Evolutionary conservation across 495 filamentous ascomycete species (phyloP).

Genomic region (Parathielavia appendiculata): DNA sequence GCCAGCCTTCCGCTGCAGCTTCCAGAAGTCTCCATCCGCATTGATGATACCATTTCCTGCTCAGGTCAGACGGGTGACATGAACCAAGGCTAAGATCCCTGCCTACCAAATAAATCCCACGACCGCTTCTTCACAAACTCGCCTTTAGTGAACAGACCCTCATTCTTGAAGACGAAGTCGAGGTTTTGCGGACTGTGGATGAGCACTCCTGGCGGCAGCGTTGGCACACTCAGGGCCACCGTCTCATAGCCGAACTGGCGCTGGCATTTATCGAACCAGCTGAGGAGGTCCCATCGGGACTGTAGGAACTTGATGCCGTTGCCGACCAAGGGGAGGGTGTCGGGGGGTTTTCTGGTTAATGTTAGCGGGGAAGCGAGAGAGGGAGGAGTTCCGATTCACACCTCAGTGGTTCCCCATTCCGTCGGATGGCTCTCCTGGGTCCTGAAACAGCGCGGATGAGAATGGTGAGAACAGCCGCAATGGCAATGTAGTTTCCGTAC

Average conservation of each 20-base stretch:
- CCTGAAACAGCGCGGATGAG: conserved; percentile 17
- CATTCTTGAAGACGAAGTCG: conserved; percentile 56
- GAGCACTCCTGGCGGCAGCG: conserved; percentile 52
- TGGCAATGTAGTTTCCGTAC: conserved; percentile 17
- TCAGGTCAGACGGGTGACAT: background rate
- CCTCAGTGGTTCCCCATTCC: conserved; percentile 28
- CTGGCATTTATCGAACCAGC: conserved; percentile 56
- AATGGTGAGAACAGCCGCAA: conserved; percentile 16
- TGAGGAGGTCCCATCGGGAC: conserved; percentile 50
- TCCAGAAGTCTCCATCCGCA: conserved; percentile 57
- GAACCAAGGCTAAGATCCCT: background rate
- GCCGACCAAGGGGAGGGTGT: conserved; percentile 52
- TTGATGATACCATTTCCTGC: conserved; percentile 58
- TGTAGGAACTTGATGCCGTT: conserved; percentile 57
- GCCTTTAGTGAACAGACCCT: conserved; percentile 53
- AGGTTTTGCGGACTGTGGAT: conserved; percentile 56
- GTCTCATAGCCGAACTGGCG: conserved; percentile 50
- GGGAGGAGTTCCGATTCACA: background rate
- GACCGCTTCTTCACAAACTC: conserved; percentile 52
- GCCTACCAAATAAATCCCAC: conserved; percentile 54
- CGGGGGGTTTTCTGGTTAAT: conserved; percentile 42
- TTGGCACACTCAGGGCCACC: conserved; percentile 52
- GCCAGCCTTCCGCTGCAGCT: conserved; percentile 55
- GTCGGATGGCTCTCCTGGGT: conserved; percentile 20
- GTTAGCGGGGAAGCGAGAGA: background rate